A percentile compares a stretch with the other conserved stretches of the same genome.
Evolutionary conservation across 495 filamentous ascomycete genomes (phyloP).

Genomic region (Echria macrotheca): DNA sequence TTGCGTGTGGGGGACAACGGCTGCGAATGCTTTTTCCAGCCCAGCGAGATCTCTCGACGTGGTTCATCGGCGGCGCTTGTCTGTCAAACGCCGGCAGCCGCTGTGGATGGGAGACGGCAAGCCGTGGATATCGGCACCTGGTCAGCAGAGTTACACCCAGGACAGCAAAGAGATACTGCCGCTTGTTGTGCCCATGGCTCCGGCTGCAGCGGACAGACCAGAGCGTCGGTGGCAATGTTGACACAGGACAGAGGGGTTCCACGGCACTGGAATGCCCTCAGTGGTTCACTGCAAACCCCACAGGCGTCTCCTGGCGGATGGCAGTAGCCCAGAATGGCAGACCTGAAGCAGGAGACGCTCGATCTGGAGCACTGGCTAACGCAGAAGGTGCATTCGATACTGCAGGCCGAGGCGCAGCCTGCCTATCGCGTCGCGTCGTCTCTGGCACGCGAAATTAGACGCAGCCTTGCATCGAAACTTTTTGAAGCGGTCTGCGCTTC

Average conservation of each 20-base stretch:
- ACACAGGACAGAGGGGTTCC: background rate
- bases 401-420: constrained; percentile 6
- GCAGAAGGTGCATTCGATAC: constrained; percentile 12
- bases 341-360: constrained; percentile 5
- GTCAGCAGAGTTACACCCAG: too few relatives aligned
- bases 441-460: constrained; percentile 26
- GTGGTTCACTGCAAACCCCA: too few relatives aligned
- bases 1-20: constrained; percentile 11
- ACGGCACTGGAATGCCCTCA: background rate
- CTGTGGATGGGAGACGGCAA: background rate
- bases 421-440: constrained; percentile 17
- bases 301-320: too few relatives aligned
- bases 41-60: constrained; percentile 8
- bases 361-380: constrained; percentile 14
- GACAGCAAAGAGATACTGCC: too few relatives aligned
- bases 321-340: constrained; percentile 4
- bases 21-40: constrained; percentile 17
- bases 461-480: constrained; percentile 19
- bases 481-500: constrained; percentile 14
- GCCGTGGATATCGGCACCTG: too few relatives aligned
- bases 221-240: background rate
- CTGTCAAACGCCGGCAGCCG: constrained; percentile 9
- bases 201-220: background rate
- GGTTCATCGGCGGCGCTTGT: background rate
- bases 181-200: too few relatives aligned